These are phyloP conservation scores for Imleria badia DNA, from an alignment of 768 basidiomycete species.

Conservation along the genomic window DNA sequence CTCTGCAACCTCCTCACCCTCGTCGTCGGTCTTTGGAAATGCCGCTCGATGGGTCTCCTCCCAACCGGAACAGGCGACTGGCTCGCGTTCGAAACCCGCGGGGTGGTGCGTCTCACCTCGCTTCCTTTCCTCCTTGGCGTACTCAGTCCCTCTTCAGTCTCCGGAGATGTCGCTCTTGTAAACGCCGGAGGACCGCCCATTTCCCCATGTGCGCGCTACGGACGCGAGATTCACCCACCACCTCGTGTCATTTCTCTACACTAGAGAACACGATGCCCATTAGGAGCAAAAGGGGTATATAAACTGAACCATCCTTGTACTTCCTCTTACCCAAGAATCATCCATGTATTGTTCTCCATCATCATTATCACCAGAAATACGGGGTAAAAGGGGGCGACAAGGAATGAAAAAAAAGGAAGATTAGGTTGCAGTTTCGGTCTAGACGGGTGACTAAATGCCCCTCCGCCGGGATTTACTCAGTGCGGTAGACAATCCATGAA, in stretches of 20 bases:
- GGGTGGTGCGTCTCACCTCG: slow-evolving; percentile 41
- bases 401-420: slow-evolving; percentile 14
- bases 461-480: slow-evolving; percentile 28
- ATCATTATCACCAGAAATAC: slow-evolving; percentile 5
- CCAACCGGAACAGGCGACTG: slow-evolving; percentile 93
- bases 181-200: neutral
- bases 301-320: slow-evolving; percentile 19
- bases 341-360: slow-evolving; percentile 10
- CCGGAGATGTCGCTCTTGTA: slow-evolving; percentile 45
- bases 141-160: slow-evolving; percentile 28
- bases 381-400: slow-evolving; percentile 3
- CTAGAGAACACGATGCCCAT: slow-evolving; percentile 18
- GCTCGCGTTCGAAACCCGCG: slow-evolving; percentile 88
- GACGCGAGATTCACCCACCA: slow-evolving; percentile 11
- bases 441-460: slow-evolving; percentile 22
- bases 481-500: slow-evolving; percentile 20
- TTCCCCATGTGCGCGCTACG: neutral
- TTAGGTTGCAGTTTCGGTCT: slow-evolving; percentile 28
- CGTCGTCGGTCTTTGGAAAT: slow-evolving; percentile 88
- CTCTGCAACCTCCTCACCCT: slow-evolving; percentile 76
- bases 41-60: slow-evolving; percentile 86
- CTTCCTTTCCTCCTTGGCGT: neutral
- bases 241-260: slow-evolving; percentile 16
- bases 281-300: slow-evolving; percentile 20
- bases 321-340: slow-evolving; percentile 20